phyloP scores from a whole-genome alignment of 2,329 filamentous ascomycete genomes.

The Plectosphaerella plurivora region DNA sequence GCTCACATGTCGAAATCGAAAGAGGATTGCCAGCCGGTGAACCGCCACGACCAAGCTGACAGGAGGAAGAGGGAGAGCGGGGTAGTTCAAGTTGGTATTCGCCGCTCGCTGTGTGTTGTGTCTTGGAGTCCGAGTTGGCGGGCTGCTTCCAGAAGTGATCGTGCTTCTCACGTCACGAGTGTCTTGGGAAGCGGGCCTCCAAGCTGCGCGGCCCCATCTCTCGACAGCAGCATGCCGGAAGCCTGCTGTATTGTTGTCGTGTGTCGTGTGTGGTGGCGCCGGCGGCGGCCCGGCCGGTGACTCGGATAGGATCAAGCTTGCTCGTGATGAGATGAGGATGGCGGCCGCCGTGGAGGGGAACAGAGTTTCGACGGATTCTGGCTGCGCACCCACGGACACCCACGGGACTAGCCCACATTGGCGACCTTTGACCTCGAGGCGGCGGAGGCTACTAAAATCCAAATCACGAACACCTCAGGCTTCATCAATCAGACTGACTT shows the following conservation, averaged over 20 bases:
- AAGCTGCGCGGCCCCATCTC: too few species aligned
- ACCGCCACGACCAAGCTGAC: neutral
- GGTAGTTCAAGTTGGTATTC: too few species aligned
- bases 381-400: neutral
- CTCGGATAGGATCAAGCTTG: neutral
- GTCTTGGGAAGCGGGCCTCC: neutral
- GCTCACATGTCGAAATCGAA: neutral
- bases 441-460: neutral
- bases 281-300: neutral
- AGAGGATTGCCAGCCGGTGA: neutral
- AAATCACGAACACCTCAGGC: neutral
- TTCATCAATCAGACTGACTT: too few species aligned
- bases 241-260: too few species aligned
- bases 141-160: neutral
- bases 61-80: neutral
- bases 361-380: neutral
- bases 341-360: neutral
- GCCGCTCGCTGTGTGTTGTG: too few species aligned
- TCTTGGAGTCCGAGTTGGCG: too few species aligned
- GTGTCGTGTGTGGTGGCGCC: too few species aligned
- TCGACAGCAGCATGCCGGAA: too few species aligned
- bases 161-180: neutral
- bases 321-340: neutral
- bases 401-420: neutral
- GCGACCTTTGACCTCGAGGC: neutral